These are phyloP conservation scores for Dioscorea zingiberensis DNA, from an alignment of 106 monocot genomes.

Conservation along the genomic window DNA sequence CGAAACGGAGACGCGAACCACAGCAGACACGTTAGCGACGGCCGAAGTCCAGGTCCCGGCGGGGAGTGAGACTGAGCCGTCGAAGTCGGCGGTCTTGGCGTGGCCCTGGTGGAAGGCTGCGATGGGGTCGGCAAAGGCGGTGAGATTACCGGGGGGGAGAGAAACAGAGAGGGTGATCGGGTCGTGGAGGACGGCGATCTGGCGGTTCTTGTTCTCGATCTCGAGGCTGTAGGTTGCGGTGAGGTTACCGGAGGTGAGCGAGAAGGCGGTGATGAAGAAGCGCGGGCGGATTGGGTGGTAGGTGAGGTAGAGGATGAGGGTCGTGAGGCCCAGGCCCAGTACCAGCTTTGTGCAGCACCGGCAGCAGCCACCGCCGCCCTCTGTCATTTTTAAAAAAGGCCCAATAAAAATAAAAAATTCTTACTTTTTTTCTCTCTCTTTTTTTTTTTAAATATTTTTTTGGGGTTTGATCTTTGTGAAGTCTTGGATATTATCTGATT, in stretches of 20 bases:
- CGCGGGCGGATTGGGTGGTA: slow-evolving; percentile 14
- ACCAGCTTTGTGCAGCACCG: slow-evolving; percentile 5
- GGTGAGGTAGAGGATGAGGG: slow-evolving; percentile 15
- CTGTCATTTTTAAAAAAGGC: too few species aligned
- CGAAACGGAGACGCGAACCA: slow-evolving; percentile 6
- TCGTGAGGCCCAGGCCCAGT: background rate
- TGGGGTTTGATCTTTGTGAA: too few species aligned
- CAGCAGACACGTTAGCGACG: slow-evolving; percentile 7
- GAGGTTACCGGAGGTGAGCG: background rate
- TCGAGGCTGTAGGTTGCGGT: slow-evolving; percentile 9
- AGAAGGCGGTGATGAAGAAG: slow-evolving; percentile 23
- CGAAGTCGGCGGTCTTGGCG: slow-evolving; percentile 8
- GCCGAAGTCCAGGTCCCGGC: background rate
- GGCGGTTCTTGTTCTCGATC: slow-evolving; percentile 17
- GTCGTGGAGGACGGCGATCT: slow-evolving; percentile 17
- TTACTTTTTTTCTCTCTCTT: too few species aligned
- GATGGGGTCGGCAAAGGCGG: background rate
- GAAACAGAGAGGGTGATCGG: slow-evolving; percentile 1
- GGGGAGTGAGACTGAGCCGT: background rate
- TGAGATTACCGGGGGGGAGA: background rate
- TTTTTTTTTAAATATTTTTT: too few species aligned
- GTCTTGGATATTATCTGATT: too few species aligned
- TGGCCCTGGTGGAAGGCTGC: slow-evolving; percentile 20
- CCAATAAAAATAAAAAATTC: too few species aligned
- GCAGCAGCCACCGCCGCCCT: background rate